Evolutionary conservation across 345 rosid species (phyloP), one percentile per base, ranked within the genome.

Genomic region (Noccaea bulbosa): DNA sequence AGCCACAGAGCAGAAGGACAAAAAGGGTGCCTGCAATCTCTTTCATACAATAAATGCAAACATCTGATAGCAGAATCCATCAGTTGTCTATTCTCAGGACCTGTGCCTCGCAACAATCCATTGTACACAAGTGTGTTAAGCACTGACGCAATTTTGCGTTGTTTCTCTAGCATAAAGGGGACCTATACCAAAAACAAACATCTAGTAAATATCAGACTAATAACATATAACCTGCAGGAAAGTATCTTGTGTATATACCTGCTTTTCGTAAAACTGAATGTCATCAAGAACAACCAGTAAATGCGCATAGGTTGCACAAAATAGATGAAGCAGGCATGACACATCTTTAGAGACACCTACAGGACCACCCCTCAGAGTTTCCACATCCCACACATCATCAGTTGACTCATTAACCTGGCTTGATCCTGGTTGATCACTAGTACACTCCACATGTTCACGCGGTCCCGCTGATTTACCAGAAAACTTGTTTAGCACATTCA

Each of bases 211-310:
- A 52, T 50, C 64, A 72, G 34, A 67, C 22, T 11, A 16, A 38
- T 17, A 56, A 56, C 54, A 69, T 33, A 69, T 55, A 55, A 32
- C 48, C 61, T 54, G 40, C 55, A 69, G 53, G 65, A 52, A 57
- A 55, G 17, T 34, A 40, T 47, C 55, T 37, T 45, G 44, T 57
- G 24, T 63, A 47, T 45, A 72, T 86, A 89, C 98, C 97, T 93
- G 98, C 77, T 85, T 91, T 81, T 93, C 97, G 74, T 91, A 93
- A 80, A 93, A 93, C 76, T 93, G 96, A 66, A 91, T 84, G 90
- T 93, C 98, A 85, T 93, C 98, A 73, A 93, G 98, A 74, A 93
- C 93, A 71, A 93, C 80, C 45, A 93, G 89, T 79, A 93, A 77
- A 78, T 93, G 98, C 1, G 96, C 87, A 78, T 93, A 93, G 69